Evolutionary conservation across 2,329 filamentous ascomycete genomes (phyloP).

Genomic region (Periglandula ipomoeae): DNA sequence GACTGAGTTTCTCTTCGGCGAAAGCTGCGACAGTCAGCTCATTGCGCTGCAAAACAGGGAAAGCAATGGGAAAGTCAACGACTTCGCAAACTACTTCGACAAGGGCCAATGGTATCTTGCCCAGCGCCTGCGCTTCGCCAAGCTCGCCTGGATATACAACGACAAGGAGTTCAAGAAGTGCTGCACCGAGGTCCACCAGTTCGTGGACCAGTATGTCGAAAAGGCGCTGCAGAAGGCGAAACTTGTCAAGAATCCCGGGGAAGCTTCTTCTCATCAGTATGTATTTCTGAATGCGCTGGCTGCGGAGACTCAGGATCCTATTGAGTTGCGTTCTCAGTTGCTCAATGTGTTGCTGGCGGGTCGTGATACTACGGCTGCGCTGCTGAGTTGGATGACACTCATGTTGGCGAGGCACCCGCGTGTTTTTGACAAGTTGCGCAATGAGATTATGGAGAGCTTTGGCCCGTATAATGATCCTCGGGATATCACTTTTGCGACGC

Average conservation of each 20-base stretch:
- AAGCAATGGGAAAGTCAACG: slow-evolving; percentile 9
- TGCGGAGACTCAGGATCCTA: slow-evolving; percentile 21
- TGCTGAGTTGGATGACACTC: slow-evolving; percentile 39
- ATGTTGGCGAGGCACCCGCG: slow-evolving; percentile 27
- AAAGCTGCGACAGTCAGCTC: slow-evolving; percentile 37
- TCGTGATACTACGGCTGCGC: slow-evolving; percentile 43
- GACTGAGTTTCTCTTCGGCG: slow-evolving; percentile 53
- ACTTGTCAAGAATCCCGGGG: slow-evolving; percentile 15
- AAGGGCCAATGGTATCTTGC: slow-evolving; percentile 10
- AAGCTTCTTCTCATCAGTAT: slow-evolving; percentile 15
- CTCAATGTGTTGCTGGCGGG: slow-evolving; percentile 37
- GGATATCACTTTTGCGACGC: slow-evolving; percentile 10
- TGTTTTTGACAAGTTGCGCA: slow-evolving; percentile 33
- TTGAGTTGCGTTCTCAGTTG: slow-evolving; percentile 20
- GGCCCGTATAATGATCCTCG: slow-evolving; percentile 25
- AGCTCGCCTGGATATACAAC: slow-evolving; percentile 57
- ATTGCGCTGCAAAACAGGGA: slow-evolving; percentile 17
- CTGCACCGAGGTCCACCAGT: slow-evolving; percentile 24
- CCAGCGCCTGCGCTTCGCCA: slow-evolving; percentile 45
- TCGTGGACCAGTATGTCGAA: slow-evolving; percentile 62
- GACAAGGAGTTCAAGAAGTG: no score
- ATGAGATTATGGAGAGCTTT: slow-evolving; percentile 34
- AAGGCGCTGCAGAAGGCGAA: slow-evolving; percentile 29
- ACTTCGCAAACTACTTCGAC: slow-evolving; percentile 17
- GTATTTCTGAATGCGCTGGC: slow-evolving; percentile 23